These are phyloP conservation scores for Tylopilus sp. DNA, from an alignment of 1,284 basidiomycete genomes.

Conservation along the genomic window DNA sequence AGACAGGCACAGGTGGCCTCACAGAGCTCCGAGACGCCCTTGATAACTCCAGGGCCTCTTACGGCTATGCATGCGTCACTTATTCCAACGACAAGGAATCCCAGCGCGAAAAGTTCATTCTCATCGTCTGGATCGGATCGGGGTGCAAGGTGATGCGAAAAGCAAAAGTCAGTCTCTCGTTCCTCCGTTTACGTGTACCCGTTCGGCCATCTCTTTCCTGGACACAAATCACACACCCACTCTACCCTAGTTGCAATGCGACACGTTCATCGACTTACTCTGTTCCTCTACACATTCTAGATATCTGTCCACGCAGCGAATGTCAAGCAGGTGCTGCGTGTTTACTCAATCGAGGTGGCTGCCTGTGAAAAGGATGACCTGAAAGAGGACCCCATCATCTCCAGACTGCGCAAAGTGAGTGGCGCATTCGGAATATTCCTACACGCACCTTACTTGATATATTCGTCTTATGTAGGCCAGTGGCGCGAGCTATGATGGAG, in stretches of 20 bases:
- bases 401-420: conserved; percentile 68
- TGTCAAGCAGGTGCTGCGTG: conserved; percentile 74
- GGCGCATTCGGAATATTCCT: conserved; percentile 8
- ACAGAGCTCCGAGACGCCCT: conserved; percentile 70
- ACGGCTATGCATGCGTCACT: conserved; percentile 75
- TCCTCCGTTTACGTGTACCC: conserved; percentile 22
- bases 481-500: conserved; percentile 77
- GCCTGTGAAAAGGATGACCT: conserved; percentile 77
- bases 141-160: conserved; percentile 85
- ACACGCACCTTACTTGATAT: conserved; percentile 11
- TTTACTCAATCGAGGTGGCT: conserved; percentile 81
- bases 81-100: conserved; percentile 86
- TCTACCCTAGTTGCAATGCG: conserved; percentile 22
- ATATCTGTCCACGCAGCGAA: conserved; percentile 85
- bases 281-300: conserved; percentile 38
- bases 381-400: conserved; percentile 73
- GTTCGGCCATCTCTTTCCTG: conserved; percentile 6
- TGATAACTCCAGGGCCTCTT: conserved; percentile 72
- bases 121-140: conserved; percentile 86
- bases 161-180: conserved; percentile 62
- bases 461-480: conserved; percentile 50
- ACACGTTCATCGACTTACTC: conserved; percentile 18
- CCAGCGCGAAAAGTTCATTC: conserved; percentile 83
- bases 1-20: conserved; percentile 76
- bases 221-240: conserved; percentile 24